phyloP scores from a whole-genome alignment of 306 rosid species.

The Hippophae tibetana region DNA sequence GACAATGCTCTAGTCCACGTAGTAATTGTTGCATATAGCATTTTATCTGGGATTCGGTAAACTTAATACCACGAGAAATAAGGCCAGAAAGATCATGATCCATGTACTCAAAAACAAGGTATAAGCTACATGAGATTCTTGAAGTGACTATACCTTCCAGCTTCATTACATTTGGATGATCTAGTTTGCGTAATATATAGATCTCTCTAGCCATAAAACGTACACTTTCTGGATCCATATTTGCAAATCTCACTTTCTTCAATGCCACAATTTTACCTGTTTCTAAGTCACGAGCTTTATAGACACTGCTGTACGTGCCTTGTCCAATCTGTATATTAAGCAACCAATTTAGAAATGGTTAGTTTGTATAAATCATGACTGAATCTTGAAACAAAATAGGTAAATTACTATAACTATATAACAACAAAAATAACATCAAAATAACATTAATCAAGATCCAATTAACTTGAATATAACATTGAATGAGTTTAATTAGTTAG shows the following conservation, averaged over 20 bases:
- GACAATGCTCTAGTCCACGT: constrained; percentile 83
- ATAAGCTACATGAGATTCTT: constrained; percentile 64
- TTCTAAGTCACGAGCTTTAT: constrained; percentile 75
- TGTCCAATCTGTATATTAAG: constrained; percentile 63
- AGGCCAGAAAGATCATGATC: constrained; percentile 91
- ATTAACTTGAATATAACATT: no score
- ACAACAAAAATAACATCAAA: no score
- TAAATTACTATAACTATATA: no score
- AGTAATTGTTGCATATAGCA: constrained; percentile 73
- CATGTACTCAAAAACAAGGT: constrained; percentile 96
- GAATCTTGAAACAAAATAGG: no score
- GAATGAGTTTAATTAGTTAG: no score
- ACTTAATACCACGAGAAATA: constrained; percentile 51
- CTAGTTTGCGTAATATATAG: constrained; percentile 71
- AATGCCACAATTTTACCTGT: constrained; percentile 81
- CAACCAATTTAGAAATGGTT: constrained; percentile 8
- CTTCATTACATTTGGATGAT: constrained; percentile 92
- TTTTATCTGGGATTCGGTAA: constrained; percentile 80
- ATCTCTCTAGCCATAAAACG: constrained; percentile 98
- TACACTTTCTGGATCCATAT: constrained; percentile 77
- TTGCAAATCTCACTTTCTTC: constrained; percentile 82
- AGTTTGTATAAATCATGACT: not conserved
- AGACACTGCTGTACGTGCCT: constrained; percentile 91
- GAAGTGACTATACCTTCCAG: constrained; percentile 81
- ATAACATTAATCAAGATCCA: no score